A percentile compares a stretch with the other conserved stretches of the same genome.
phyloP scores from a whole-genome alignment of 2,329 filamentous ascomycete species.

The Stachybotrys echinatus region DNA sequence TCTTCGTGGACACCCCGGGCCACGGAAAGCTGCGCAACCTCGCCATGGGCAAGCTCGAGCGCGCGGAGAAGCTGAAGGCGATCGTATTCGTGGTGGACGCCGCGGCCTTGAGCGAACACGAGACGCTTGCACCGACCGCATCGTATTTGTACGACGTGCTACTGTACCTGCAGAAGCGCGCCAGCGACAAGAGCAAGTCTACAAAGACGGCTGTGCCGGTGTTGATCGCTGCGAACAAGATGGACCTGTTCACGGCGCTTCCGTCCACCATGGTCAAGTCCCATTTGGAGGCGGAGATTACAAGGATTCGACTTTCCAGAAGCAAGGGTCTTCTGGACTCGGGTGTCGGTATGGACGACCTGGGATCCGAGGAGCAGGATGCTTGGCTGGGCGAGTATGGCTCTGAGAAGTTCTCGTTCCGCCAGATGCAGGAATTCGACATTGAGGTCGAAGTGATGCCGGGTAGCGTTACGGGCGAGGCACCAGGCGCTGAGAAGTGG shows the following conservation, averaged over 20 bases:
- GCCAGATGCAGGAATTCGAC: slow-evolving; percentile 77
- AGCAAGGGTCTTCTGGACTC: slow-evolving; percentile 80
- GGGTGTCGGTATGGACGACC: slow-evolving; percentile 62
- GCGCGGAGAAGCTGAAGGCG: slow-evolving; percentile 53
- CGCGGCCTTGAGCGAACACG: slow-evolving; percentile 55
- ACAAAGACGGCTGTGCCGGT: slow-evolving; percentile 53
- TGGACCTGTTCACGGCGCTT: slow-evolving; percentile 89
- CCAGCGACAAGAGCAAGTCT: slow-evolving; percentile 34
- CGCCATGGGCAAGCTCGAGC: slow-evolving; percentile 48
- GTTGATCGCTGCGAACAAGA: slow-evolving; percentile 88
- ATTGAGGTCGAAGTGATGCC: slow-evolving; percentile 72
- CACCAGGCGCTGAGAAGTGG: slow-evolving; percentile 74
- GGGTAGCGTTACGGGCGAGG: slow-evolving; percentile 64
- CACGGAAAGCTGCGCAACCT: slow-evolving; percentile 86
- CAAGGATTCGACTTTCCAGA: slow-evolving; percentile 68
- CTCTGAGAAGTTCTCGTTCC: slow-evolving; percentile 72
- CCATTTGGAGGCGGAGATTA: slow-evolving; percentile 75
- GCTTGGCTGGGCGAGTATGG: slow-evolving; percentile 80
- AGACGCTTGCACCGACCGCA: slow-evolving; percentile 66
- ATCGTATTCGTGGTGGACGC: slow-evolving; percentile 90
- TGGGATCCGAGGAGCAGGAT: slow-evolving; percentile 66
- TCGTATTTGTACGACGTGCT: slow-evolving; percentile 86
- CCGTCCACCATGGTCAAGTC: slow-evolving; percentile 71
- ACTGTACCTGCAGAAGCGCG: slow-evolving; percentile 72
- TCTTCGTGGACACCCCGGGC: slow-evolving; percentile 84